Base-by-base conservation (phyloP, 2,329 filamentous ascomycete genomes). In the Xylaria sp. region DNA sequence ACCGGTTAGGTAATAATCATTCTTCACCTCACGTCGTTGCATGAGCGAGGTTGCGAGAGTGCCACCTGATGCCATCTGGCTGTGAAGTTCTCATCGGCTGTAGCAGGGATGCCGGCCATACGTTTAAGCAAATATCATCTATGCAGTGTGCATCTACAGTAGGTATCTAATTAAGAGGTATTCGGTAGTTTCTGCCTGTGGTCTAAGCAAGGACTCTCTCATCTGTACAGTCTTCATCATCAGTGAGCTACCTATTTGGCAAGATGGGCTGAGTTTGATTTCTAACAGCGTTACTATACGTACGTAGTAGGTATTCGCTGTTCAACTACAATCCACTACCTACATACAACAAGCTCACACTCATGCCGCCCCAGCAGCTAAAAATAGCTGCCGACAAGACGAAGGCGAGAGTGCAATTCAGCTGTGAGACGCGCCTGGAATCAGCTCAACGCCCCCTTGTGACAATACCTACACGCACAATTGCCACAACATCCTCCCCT, bases 41-140 rank as follows among this genome's bases (percentile, higher is more conserved):
- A 44, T 12, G 37, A 9, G 25, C n/a, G 56, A 58, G 39, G 56
- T 58, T 58, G 56, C 4, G 3, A 46, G 15, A 7, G 9, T 5
- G 39, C 20, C 56, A 58, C 23, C 56, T 58, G 56, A 12, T 44
- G 20, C 12, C 56, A 58, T 58, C 56, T 58, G 56, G 28, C 5
- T 28, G 31, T 2, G 8, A n/a, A 6, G 15, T n/a, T 31, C 15
- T 46, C 18, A 39, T 48, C 39, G 25, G 56, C 56, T 13, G 56
- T 10, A 28, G 23, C 6, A 28, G 12, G 8, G 13, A 44, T 9
- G 13, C 9, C 6, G 2, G 12, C 25, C 28, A 28, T 28, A 37
- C 20, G 51, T 13, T 20, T 55, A 55, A 20, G 9, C 52, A 55
- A 37, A 55, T 55, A 37, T 20, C 1, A 3, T 13, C 13, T 50